Evolutionary conservation across 208 protist species (phyloP).

Genomic region (Trypanosomatidae sp.): DNA sequence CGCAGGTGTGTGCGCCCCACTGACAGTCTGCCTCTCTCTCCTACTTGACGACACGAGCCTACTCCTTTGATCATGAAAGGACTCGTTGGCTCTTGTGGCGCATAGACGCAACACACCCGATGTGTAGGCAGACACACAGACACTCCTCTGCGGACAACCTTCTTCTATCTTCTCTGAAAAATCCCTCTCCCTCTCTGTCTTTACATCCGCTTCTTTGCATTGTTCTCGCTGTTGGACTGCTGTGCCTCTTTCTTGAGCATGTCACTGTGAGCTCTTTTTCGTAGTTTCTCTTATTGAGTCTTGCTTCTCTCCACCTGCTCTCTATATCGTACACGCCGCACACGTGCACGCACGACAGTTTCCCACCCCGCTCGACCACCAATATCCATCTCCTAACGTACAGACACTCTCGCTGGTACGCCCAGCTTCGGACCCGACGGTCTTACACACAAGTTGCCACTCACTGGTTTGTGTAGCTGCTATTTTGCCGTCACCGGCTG

Average conservation of each 20-base stretch:
- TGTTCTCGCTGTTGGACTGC: too few relatives aligned
- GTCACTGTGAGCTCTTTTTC: neutral
- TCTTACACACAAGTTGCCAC: neutral
- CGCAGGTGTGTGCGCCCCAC: constrained; percentile 1
- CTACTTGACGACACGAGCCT: neutral
- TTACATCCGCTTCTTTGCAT: neutral
- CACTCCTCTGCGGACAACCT: neutral
- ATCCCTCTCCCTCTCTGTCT: neutral
- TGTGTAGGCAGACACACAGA: neutral
- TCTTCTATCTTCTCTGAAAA: neutral
- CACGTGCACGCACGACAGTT: neutral
- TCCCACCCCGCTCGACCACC: neutral
- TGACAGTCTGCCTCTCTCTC: constrained; percentile 3
- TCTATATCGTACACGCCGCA: neutral
- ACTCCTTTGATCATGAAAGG: neutral
- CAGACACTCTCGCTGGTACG: neutral
- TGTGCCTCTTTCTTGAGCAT: neutral
- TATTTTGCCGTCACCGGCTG: neutral
- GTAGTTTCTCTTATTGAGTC: neutral
- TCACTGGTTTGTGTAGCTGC: neutral
- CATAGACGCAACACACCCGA: neutral
- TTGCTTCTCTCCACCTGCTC: neutral
- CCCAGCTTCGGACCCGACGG: neutral
- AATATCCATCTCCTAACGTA: neutral
- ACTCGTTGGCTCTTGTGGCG: neutral